Evolutionary conservation across 1,139 yeast species (phyloP).

Genomic region (Chernovozyma aurita): DNA sequence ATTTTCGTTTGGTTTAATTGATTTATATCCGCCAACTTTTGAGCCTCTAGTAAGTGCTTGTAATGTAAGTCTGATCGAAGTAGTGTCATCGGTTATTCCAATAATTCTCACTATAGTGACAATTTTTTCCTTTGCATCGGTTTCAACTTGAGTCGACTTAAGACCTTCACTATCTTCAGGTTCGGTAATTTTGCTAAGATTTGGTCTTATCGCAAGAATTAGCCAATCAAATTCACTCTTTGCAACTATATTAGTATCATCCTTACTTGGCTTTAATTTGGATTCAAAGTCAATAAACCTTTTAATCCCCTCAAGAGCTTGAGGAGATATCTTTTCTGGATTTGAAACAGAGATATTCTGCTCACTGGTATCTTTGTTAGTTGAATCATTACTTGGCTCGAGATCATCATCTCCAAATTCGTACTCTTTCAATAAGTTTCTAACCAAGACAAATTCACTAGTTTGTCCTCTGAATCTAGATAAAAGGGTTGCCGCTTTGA

Average conservation of each 20-base stretch:
- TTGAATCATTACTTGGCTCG: conserved; percentile 15
- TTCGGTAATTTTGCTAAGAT: conserved; percentile 31
- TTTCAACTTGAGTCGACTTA: conserved; percentile 9
- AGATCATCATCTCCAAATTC: conserved; percentile 24
- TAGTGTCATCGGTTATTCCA: conserved; percentile 44
- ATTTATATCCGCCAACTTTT: conserved; percentile 11
- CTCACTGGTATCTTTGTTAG: background rate
- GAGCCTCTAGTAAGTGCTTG: conserved; percentile 52
- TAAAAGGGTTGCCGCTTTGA: conserved; percentile 46
- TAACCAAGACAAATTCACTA: conserved; percentile 17
- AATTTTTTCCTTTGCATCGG: conserved; percentile 16
- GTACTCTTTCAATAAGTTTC: conserved; percentile 30
- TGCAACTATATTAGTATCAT: conserved; percentile 2
- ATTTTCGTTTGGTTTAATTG: conserved; percentile 25
- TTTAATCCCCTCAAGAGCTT: conserved; percentile 34
- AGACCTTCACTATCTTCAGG: conserved; percentile 13
- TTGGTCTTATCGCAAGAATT: conserved; percentile 38
- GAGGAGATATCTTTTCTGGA: conserved; percentile 26
- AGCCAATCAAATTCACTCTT: conserved; percentile 32
- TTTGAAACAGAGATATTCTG: conserved; percentile 5
- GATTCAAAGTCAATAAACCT: conserved; percentile 22
- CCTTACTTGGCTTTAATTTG: conserved; percentile 7
- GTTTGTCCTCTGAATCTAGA: conserved; percentile 31
- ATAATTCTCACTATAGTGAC: conserved; percentile 49
- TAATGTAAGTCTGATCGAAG: conserved; percentile 44